Conservation (phyloP, 129 eudicot species). For the Tagetes patula region DNA sequence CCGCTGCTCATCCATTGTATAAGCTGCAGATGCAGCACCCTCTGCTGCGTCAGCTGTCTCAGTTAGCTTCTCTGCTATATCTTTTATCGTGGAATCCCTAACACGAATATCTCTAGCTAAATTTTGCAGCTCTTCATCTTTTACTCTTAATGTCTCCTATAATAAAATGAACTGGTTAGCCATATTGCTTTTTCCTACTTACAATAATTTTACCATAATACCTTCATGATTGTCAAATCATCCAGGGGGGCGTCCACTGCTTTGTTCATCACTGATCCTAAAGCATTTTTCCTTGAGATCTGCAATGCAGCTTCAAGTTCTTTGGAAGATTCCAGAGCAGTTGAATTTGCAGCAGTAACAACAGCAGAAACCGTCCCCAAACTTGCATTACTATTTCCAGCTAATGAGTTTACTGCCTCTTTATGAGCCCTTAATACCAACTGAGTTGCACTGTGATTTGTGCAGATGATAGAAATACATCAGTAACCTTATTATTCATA, state of each 20-base stretch:
- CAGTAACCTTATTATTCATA: not conserved
- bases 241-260: conserved; percentile 77
- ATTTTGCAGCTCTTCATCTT: conserved; percentile 95
- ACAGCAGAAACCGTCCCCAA: conserved; percentile 91
- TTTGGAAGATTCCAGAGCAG: conserved; percentile 86
- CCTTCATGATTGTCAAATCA: conserved; percentile 93
- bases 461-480: not conserved
- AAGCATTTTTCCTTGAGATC: conserved; percentile 78
- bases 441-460: conserved; percentile 74
- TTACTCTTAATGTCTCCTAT: conserved; percentile 86
- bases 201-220: conserved; percentile 19
- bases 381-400: conserved; percentile 84
- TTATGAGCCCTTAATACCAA: conserved; percentile 94
- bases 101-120: conserved; percentile 89
- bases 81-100: conserved; percentile 85
- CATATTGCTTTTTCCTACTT: conserved; percentile 3
- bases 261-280: conserved; percentile 67
- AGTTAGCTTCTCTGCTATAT: conserved; percentile 86
- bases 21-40: conserved; percentile 98
- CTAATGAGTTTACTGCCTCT: conserved; percentile 91
- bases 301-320: conserved; percentile 97
- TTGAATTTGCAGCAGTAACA: conserved; percentile 93
- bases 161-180: conserved; percentile 10
- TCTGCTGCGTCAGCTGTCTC: conserved; percentile 97
- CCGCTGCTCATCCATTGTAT: conserved; percentile 88